These are phyloP conservation scores for Trametes cinnabarina DNA, from an alignment of 768 basidiomycete species.

Conservation along the genomic window DNA sequence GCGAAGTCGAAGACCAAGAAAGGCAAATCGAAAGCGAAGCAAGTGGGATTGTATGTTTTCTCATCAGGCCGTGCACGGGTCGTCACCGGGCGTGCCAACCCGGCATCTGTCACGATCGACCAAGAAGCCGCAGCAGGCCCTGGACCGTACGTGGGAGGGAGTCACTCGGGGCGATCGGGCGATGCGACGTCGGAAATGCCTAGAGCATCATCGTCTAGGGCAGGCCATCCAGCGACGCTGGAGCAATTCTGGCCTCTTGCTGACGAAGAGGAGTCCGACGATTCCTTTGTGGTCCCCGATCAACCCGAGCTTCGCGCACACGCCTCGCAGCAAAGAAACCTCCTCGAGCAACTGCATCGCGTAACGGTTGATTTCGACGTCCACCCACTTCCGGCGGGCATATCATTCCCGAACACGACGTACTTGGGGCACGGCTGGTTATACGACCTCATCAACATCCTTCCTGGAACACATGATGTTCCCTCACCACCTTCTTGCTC, in stretches of 20 bases:
- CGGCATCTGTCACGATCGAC: slow-evolving; percentile 39
- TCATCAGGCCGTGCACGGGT: slow-evolving; percentile 39
- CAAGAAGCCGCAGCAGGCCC: slow-evolving; percentile 38
- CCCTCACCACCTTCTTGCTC: slow-evolving; percentile 32
- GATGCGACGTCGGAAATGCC: not conserved
- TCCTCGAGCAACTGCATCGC: slow-evolving; percentile 16
- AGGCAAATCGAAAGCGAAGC: slow-evolving; percentile 21
- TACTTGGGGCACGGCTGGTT: slow-evolving; percentile 64
- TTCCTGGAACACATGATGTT: slow-evolving; percentile 29
- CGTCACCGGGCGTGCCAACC: slow-evolving; percentile 35
- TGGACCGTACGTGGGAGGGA: slow-evolving; percentile 18
- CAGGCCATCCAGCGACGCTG: not conserved
- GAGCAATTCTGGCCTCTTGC: slow-evolving; percentile 1
- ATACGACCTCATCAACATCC: slow-evolving; percentile 48
- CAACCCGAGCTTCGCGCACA: not conserved
- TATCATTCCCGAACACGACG: slow-evolving; percentile 48
- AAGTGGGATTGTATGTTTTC: slow-evolving; percentile 38
- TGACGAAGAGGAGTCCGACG: slow-evolving; percentile 3
- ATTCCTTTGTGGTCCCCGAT: slow-evolving; percentile 7
- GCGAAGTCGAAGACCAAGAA: slow-evolving; percentile 1
- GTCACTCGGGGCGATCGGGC: not conserved
- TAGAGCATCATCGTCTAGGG: slow-evolving; percentile 3
- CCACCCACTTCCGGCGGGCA: slow-evolving; percentile 46
- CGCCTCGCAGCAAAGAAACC: not conserved
- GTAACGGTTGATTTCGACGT: slow-evolving; percentile 53